Evolutionary conservation across 495 filamentous ascomycete species (phyloP).

Genomic region (Pseudotulostoma volvatum): DNA sequence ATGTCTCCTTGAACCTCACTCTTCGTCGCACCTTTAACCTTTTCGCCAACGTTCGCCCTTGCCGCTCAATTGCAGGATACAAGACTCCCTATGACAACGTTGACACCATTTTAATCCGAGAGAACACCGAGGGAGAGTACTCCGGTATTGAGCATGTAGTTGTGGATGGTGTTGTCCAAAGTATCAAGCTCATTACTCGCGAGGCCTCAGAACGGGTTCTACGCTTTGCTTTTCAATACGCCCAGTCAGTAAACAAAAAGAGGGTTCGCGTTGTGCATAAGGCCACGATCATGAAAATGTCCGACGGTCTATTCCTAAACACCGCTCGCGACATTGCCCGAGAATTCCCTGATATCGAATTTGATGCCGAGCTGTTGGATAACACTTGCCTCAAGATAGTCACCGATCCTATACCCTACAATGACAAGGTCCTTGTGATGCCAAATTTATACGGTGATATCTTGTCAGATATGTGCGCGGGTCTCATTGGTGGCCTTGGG

Average conservation of each 20-base stretch:
- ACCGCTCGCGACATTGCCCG: conserved; percentile 69
- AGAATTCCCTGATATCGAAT: conserved; percentile 87
- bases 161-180: conserved; percentile 93
- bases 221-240: conserved; percentile 94
- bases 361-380: conserved; percentile 92
- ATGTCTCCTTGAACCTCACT: conserved; percentile 97
- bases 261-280: conserved; percentile 98
- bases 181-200: conserved; percentile 95
- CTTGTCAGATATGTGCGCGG: conserved; percentile 97
- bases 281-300: conserved; percentile 99
- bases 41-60: conserved; percentile 96
- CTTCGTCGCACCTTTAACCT: conserved; percentile 98
- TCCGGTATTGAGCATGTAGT: conserved; percentile 98
- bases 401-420: conserved; percentile 85
- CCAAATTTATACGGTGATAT: conserved; percentile 99
- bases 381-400: conserved; percentile 98
- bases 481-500: conserved; percentile 92
- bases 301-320: conserved; percentile 89
- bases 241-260: conserved; percentile 72
- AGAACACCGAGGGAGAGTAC: conserved; percentile 99
- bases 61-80: conserved; percentile 88
- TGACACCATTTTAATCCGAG: conserved; percentile 93
- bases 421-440: conserved; percentile 99
- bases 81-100: conserved; percentile 98
- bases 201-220: conserved; percentile 89